Conservation (phyloP, 139 green algal genomes). For the Micractinium conductrix region DNA sequence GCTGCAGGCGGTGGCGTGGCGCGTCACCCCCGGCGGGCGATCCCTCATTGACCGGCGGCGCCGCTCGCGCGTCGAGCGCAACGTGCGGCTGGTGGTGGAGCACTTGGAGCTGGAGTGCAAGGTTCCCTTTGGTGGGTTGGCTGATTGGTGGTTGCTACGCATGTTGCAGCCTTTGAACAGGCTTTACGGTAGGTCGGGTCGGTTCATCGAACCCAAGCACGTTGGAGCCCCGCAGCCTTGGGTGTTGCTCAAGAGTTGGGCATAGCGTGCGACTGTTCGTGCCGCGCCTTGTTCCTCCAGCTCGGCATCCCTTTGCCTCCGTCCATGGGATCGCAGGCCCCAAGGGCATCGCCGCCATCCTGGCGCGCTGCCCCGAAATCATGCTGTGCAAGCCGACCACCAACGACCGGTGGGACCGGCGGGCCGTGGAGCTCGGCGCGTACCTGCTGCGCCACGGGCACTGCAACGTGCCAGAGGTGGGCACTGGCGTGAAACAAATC, state of each 20-base stretch:
- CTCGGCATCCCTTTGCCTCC: too few relatives aligned
- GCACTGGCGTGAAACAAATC: too few relatives aligned
- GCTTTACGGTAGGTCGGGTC: too few relatives aligned
- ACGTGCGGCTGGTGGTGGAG: constrained; percentile 55
- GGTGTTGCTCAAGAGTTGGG: too few relatives aligned
- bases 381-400: constrained; percentile 72
- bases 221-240: too few relatives aligned
- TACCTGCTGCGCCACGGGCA: constrained; percentile 57
- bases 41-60: constrained; percentile 66
- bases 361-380: constrained; percentile 51
- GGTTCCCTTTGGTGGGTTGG: constrained; percentile 35
- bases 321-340: constrained; percentile 43
- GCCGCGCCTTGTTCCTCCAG: too few relatives aligned
- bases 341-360: constrained; percentile 54
- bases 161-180: too few relatives aligned
- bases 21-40: constrained; percentile 61
- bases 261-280: too few relatives aligned
- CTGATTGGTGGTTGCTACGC: too few relatives aligned
- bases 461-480: constrained; percentile 64
- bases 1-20: constrained; percentile 60
- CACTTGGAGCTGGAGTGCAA: constrained; percentile 57
- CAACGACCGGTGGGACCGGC: constrained; percentile 67
- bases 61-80: constrained; percentile 51
- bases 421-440: constrained; percentile 60
- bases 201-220: too few relatives aligned